Base-by-base conservation (phyloP, 2,329 filamentous ascomycete species). In the Xylariomycetidae sp. region DNA sequence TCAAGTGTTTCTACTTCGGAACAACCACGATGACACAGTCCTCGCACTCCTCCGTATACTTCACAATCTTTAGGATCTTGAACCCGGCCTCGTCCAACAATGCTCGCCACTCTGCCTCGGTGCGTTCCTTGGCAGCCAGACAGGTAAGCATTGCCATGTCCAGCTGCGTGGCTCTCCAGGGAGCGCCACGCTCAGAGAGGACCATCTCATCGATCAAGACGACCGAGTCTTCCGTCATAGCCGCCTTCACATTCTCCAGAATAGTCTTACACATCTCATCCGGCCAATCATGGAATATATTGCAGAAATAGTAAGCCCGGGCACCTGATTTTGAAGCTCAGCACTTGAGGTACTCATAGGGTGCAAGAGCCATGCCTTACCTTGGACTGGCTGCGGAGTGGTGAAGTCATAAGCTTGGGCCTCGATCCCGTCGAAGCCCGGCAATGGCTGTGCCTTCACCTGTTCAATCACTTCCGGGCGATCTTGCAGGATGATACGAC, bases 401-500 rank as follows among this genome's bases (percentile, higher is more conserved):
- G 49, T 47, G 25, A 52, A 42, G 19, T 47, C 42, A 18, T 50
- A 31, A 4, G 29, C 17, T 16, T 39, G 10, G 13, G 22, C 15
- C 24, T 50, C 44, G 7, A 44, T 39, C 1, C 36, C 41, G 3
- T 39, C 40, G 10, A 50, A 44, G 3, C 43, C 47, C 2, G 38
- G 42, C 2, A 48, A 35, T 6, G 46, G 49, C n/a, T n/a, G 40
- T 6, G 25, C 10, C 20, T 31, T 32, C 0, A 40, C 42, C 26
- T 42, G 37, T 20, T 31, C 34, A 17, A 52, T 42, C 1, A 40
- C 37, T 14, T 41, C 26, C 2, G 32, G 29, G 4, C 35, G 37
- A 12, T 49, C 47, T 29, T 52, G 44, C 10, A 50, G 32, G 1
- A 50, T 35, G 13, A 52, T 26, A 6, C 46, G 43, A n/a, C 49